Conservation (phyloP, 495 filamentous ascomycete species). For the Aspergillus bertholletiae region DNA sequence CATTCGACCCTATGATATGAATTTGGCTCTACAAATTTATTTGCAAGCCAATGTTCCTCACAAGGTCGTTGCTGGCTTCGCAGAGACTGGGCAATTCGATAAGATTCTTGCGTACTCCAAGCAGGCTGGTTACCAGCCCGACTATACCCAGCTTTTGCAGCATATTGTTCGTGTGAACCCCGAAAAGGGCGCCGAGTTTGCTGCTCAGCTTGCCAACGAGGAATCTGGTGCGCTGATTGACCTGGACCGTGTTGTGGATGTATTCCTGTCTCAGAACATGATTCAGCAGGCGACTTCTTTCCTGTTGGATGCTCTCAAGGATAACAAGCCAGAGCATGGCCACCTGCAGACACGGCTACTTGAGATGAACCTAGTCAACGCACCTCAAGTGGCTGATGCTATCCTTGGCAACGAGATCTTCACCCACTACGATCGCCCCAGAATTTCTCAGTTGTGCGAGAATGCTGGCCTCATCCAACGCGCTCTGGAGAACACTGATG, state of each 20-base stretch:
- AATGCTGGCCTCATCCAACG: constrained; percentile 81
- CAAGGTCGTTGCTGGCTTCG: constrained; percentile 91
- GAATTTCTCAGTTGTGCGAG: constrained; percentile 87
- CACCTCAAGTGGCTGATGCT: constrained; percentile 94
- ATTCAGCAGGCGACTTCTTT: constrained; percentile 96
- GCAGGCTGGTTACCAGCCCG: constrained; percentile 78
- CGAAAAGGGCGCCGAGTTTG: constrained; percentile 94
- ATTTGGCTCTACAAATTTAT: constrained; percentile 82
- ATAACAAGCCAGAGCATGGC: constrained; percentile 90
- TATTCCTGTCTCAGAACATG: constrained; percentile 97
- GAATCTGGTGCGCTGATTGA: constrained; percentile 83
- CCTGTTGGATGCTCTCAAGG: constrained; percentile 88
- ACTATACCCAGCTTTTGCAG: constrained; percentile 85
- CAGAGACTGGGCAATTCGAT: constrained; percentile 94
- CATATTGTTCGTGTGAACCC: constrained; percentile 90
- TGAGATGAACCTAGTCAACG: constrained; percentile 97
- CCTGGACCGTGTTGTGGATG: constrained; percentile 90
- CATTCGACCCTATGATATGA: constrained; percentile 82
- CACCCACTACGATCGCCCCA: constrained; percentile 85
- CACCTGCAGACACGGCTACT: constrained; percentile 89
- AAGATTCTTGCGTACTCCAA: constrained; percentile 89
- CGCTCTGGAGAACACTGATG: constrained; percentile 92
- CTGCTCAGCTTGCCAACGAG: constrained; percentile 78
- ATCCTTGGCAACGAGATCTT: constrained; percentile 98
- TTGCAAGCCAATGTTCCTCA: constrained; percentile 79